Percentiles rank a stretch among this genome's conserved stretches.
phyloP scores from a whole-genome alignment of 1,284 basidiomycete species.

The Fomitopsis schrenkii region DNA sequence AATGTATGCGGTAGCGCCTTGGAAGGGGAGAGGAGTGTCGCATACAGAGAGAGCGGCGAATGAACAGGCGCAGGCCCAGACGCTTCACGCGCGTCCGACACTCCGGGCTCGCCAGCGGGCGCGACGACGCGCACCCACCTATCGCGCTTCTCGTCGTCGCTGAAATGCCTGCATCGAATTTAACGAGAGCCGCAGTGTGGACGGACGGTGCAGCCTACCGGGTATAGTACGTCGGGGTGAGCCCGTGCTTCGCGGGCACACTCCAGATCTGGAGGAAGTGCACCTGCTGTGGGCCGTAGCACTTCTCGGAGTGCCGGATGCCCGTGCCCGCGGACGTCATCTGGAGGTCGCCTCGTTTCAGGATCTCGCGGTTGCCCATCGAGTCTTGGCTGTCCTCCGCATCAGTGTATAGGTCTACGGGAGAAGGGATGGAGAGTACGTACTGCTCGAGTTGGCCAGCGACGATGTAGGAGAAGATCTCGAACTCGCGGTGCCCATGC shows the following conservation, averaged over 20 bases:
- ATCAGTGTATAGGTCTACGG: not conserved
- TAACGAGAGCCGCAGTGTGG: not conserved
- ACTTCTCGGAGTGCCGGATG: conserved; percentile 80
- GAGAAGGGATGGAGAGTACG: conserved; percentile 13
- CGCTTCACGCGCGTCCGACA: conserved; percentile 58
- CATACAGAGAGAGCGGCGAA: conserved; percentile 55
- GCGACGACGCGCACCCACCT: conserved; percentile 70
- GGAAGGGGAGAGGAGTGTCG: conserved; percentile 59
- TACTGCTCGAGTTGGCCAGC: conserved; percentile 78
- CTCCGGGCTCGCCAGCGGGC: conserved; percentile 52
- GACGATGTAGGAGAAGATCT: conserved; percentile 90
- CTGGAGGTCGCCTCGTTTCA: conserved; percentile 86
- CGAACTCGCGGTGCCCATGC: conserved; percentile 82
- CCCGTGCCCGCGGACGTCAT: conserved; percentile 89
- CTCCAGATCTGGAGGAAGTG: conserved; percentile 93
- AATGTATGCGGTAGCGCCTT: conserved; percentile 50
- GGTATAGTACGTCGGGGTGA: conserved; percentile 79
- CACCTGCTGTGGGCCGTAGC: conserved; percentile 52
- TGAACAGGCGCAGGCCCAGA: conserved; percentile 74
- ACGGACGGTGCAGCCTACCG: conserved; percentile 33
- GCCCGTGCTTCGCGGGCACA: conserved; percentile 50
- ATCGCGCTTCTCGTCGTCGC: conserved; percentile 78
- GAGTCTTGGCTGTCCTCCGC: conserved; percentile 62
- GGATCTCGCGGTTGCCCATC: conserved; percentile 86
- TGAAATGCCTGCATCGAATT: conserved; percentile 51